Conservation (phyloP, 306 rosid genomes). For the Castanospermum australe region DNA sequence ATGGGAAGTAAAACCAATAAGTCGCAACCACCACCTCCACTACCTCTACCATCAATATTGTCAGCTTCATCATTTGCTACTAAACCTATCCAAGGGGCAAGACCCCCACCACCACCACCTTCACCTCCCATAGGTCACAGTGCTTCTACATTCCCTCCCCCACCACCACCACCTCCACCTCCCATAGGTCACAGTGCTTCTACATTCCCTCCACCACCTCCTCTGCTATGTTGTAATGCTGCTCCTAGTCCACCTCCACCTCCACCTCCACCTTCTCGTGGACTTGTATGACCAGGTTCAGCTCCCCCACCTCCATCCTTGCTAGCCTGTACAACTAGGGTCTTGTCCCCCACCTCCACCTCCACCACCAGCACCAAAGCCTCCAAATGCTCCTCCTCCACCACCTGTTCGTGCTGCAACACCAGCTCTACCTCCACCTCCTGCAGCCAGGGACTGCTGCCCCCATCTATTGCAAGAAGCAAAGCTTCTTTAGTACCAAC, state of each 20-base stretch:
- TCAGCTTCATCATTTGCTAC: background rate
- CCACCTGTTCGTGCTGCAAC: slow-evolving; percentile 6
- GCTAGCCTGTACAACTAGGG: background rate
- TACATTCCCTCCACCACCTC: background rate
- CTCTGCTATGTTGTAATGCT: background rate
- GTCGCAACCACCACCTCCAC: too few relatives aligned
- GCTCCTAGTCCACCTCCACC: background rate
- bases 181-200: background rate
- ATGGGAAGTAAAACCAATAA: too few relatives aligned
- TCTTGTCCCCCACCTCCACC: background rate
- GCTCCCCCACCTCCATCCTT: background rate
- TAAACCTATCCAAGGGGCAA: background rate
- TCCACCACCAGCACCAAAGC: background rate
- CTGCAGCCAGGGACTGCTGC: slow-evolving; percentile 25
- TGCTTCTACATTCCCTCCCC: background rate
- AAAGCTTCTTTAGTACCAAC: slow-evolving; percentile 40
- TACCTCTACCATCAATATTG: background rate
- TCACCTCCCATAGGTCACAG: background rate
- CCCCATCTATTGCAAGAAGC: background rate
- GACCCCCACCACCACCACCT: background rate
- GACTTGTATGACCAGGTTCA: too few relatives aligned
- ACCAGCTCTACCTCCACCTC: slow-evolving; percentile 28
- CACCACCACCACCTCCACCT: background rate
- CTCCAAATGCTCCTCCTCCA: too few relatives aligned
- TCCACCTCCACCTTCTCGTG: too few relatives aligned